phyloP scores from a whole-genome alignment of 371 early-diverging fungal genomes.

The Rozella allomycis region DNA sequence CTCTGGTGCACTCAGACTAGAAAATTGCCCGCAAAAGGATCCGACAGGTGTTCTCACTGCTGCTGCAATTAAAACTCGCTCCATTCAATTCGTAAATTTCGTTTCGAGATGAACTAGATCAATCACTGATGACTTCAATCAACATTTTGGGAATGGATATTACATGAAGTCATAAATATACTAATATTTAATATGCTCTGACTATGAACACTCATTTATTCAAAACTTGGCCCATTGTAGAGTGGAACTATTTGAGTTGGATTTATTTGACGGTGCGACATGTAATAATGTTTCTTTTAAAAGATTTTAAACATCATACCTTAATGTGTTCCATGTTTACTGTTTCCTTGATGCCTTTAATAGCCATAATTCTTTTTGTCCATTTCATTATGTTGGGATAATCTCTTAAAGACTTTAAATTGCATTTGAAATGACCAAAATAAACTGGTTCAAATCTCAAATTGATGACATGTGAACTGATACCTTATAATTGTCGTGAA shows the following conservation, averaged over 20 bases:
- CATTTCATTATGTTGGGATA: conserved; percentile 71
- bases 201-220: too few species aligned
- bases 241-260: conserved; percentile 69
- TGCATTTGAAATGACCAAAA: conserved; percentile 75
- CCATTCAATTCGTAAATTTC: too few species aligned
- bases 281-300: conserved; percentile 76
- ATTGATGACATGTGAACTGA: background rate
- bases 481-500: conserved; percentile 74
- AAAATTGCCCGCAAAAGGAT: conserved; percentile 71
- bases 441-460: conserved; percentile 60
- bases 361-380: conserved; percentile 59
- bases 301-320: too few species aligned
- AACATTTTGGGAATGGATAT: too few species aligned
- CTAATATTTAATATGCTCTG: too few species aligned
- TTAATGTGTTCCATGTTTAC: conserved; percentile 51
- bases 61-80: conserved; percentile 72
- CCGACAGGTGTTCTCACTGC: conserved; percentile 81
- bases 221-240: conserved; percentile 50
- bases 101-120: too few species aligned
- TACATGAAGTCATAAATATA: too few species aligned
- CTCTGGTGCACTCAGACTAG: conserved; percentile 58
- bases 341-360: conserved; percentile 23
- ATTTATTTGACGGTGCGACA: conserved; percentile 71
- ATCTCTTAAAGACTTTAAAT: conserved; percentile 51
- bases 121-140: too few species aligned